Evolutionary conservation across 2,329 filamentous ascomycete species (phyloP), one percentile per base, ranked within the genome.

Genomic region (Ilyonectria robusta): DNA sequence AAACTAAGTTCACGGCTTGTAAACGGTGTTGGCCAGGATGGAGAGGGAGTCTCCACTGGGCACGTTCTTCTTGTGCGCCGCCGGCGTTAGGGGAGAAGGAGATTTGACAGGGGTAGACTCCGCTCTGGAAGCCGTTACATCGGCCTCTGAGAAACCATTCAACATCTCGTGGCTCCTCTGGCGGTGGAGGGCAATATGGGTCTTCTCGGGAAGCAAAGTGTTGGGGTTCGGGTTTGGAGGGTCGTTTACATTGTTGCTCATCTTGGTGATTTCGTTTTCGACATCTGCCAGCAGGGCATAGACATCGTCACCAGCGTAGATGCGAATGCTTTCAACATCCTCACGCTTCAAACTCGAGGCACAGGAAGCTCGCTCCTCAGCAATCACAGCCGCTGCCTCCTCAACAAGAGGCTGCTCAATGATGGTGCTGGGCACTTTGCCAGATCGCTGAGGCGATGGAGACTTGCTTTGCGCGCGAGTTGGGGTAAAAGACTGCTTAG

Each of bases 251-350:
- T 70, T 69, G 51, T 66, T 72, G 70, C 77, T 77, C 75, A 83
- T 80, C 64, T 78, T 80, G 58, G 76, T 78, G 58, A 81, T 80
- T 56, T 83, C 81, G 51, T 79, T 76, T 78, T 93, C 90, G 15
- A 93, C 91, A 70, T 93, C 91, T 1, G 88, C 89, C 46, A 93
- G 82, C 2, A 93, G 83, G 2, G 88, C 86, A 70, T 90, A 92
- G 9, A 93, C 87, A 53, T 92, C 90, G 66, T 88, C 87, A 65
- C 90, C 90, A 23, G 89, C 90, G 70, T 92, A 93, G 71, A 93
- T 86, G 23, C 88, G 87, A 66, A 92, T 92, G 76, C 89, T 92
- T 77, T 92, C 88, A 42, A 89, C 84, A 23, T 85, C 84, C 13
- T 79, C 75, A 48, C 85, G 81, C 35, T 73, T 79, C 31, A 74